Base-by-base conservation (phyloP, 2,329 filamentous ascomycete genomes). In the Beauveria brongniartii region DNA sequence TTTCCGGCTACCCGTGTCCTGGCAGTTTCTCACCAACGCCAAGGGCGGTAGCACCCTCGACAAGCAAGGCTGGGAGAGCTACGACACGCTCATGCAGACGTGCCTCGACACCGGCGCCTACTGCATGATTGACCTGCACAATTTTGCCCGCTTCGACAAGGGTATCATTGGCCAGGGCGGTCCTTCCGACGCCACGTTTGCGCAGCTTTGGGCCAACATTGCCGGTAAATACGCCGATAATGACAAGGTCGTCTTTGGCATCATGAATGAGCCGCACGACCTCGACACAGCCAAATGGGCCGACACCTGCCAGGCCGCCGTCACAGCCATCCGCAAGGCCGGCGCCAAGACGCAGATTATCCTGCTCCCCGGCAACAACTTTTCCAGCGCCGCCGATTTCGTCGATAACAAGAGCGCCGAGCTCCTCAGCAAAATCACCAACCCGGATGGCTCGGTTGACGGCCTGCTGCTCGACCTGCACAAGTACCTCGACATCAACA, bases 181-280 rank as follows among this genome's bases (percentile, higher is more conserved):
- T 0, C 84, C 85, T 0, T 79, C 78, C 0, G 79, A 88, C 67
- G 80, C 78, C 12, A 72, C 84, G 16, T 84, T 88, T 65, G 80
- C 78, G 3, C 74, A 73, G 47, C 71, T 89, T 5, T 89, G 86
- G 86, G 70, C 68, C 1, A 75, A 81, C 62, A 70, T 86, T 5
- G 86, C 86, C 1, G 75, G 72, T 1, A 82, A 83, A 68, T 89
- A 89, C 70, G 78, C 76, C 24, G 67, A 68, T 6, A 72, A 83
- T 55, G 69, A 76, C 43, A 83, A 80, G 63, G 72, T 89, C 28
- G 76, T 82, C 3, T 87, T 89, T 65, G 85, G 84, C 16, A 69
- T 89, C 50, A 89, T 89, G 85, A 90, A 89, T 72, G 87, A 86
- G 72, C 86, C 86, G 7, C 84, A 88, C 69, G 81, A 84, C 57